Evolutionary conservation across 2,329 filamentous ascomycete species (phyloP).

Genomic region (Fusarium nelsonii): DNA sequence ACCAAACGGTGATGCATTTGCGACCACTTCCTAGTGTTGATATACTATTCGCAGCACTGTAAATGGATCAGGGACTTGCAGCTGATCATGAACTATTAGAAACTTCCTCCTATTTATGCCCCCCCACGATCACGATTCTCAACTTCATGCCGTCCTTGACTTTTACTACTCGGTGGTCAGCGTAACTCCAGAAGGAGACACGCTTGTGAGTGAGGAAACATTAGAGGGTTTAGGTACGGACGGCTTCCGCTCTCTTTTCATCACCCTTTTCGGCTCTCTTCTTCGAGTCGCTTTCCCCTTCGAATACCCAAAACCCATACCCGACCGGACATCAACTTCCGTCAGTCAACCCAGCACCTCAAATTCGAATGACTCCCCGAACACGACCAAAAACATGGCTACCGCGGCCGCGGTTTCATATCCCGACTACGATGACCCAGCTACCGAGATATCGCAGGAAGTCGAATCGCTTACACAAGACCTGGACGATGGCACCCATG

Average conservation of each 20-base stretch:
- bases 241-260: conserved; percentile 68
- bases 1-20: conserved; percentile 25
- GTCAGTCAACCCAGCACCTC: conserved; percentile 12
- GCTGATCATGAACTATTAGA: conserved; percentile 60
- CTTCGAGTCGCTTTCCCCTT: conserved; percentile 72
- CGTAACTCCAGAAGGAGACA: conserved; percentile 94
- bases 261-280: conserved; percentile 81
- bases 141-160: conserved; percentile 84
- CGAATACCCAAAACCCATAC: conserved; percentile 51
- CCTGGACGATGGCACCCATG: conserved; percentile 55
- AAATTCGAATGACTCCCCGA: conserved; percentile 33
- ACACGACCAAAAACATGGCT: conserved; percentile 37
- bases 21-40: conserved; percentile 3
- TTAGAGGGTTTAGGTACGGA: conserved; percentile 94
- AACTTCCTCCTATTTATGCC: conserved; percentile 95
- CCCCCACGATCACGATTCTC: conserved; percentile 70
- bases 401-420: conserved; percentile 36
- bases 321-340: conserved; percentile 40
- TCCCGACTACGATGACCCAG: conserved; percentile 41
- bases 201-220: conserved; percentile 88
- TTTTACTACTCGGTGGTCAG: conserved; percentile 93
- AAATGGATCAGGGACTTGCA: conserved; percentile 15
- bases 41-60: conserved; percentile 6
- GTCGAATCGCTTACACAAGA: conserved; percentile 41
- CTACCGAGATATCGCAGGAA: conserved; percentile 43